These are phyloP conservation scores for Beverwykella pulmonaria DNA, from an alignment of 495 filamentous ascomycete genomes.

Conservation along the genomic window DNA sequence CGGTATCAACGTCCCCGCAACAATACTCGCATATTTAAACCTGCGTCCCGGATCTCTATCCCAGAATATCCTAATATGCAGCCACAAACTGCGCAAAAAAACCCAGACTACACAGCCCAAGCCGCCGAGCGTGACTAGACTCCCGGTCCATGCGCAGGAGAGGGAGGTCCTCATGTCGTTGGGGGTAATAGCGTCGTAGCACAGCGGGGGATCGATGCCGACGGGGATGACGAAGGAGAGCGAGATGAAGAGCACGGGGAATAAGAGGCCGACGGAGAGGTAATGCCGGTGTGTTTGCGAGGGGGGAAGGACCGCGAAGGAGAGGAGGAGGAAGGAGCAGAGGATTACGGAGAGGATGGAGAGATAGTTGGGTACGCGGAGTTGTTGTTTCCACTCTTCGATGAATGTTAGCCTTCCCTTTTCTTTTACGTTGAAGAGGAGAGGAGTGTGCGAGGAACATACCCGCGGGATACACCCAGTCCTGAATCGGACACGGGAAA, in stretches of 20 bases:
- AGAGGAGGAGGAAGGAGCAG: conserved; percentile 45
- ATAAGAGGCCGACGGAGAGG: conserved; percentile 42
- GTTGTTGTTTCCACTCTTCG: conserved; percentile 32
- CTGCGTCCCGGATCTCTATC: conserved; percentile 38
- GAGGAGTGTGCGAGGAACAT: too few relatives aligned
- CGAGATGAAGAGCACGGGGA: conserved; percentile 41
- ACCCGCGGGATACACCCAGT: conserved; percentile 44
- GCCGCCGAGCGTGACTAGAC: conserved; percentile 39
- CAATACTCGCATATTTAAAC: conserved; percentile 40
- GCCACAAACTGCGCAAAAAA: conserved; percentile 45
- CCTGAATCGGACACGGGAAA: conserved; percentile 45
- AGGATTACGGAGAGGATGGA: conserved; percentile 42
- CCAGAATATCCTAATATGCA: conserved; percentile 48
- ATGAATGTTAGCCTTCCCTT: too few relatives aligned
- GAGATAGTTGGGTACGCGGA: conserved; percentile 43
- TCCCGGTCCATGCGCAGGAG: conserved; percentile 46
- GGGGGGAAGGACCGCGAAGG: conserved; percentile 43
- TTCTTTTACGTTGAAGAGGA: too few relatives aligned
- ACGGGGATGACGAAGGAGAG: conserved; percentile 46
- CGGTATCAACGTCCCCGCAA: conserved; percentile 39
- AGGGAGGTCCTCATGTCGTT: conserved; percentile 41
- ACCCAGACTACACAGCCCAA: conserved; percentile 45
- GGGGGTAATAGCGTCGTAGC: conserved; percentile 47
- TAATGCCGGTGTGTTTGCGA: conserved; percentile 44
- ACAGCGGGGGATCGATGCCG: conserved; percentile 36